A percentile compares a stretch with the other conserved stretches of the same genome.
These are phyloP conservation scores for Vicia villosa DNA, from an alignment of 306 rosid species.

Conservation along the genomic window DNA sequence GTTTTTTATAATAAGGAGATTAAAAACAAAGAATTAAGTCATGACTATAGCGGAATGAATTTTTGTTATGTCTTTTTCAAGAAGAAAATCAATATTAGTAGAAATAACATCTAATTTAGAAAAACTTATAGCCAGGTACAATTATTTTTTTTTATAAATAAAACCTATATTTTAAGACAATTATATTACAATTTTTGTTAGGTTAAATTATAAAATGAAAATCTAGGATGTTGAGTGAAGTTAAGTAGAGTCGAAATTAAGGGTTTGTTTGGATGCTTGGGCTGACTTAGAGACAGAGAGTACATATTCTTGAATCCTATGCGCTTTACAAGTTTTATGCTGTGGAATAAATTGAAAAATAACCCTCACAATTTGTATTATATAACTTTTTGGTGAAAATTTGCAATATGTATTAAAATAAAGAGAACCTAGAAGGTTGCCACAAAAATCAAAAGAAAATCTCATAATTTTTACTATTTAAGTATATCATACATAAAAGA, in stretches of 20 bases:
- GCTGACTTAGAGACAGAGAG: not conserved
- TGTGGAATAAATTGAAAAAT: conserved; percentile 21
- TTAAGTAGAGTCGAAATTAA: not conserved
- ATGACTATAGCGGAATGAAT: too few relatives aligned
- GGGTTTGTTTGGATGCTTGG: not conserved
- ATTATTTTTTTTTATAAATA: too few relatives aligned
- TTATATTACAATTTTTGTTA: too few relatives aligned
- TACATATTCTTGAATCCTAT: conserved; percentile 32
- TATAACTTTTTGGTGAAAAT: not conserved
- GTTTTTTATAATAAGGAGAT: too few relatives aligned
- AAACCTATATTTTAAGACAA: too few relatives aligned
- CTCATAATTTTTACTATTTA: not conserved
- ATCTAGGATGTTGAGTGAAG: not conserved
- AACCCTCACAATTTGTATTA: not conserved
- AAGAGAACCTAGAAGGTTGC: conserved; percentile 15
- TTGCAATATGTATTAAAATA: conserved; percentile 4
- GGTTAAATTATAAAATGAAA: not conserved
- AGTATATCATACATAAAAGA: not conserved
- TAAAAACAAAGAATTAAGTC: too few relatives aligned
- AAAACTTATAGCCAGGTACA: too few relatives aligned
- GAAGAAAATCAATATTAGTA: too few relatives aligned
- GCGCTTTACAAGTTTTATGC: conserved; percentile 26
- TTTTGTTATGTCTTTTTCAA: too few relatives aligned
- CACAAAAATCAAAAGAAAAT: not conserved
- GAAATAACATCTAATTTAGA: too few relatives aligned